Evolutionary conservation across 208 protist genomes (phyloP).

Genomic region (Strigomonas culicis): DNA sequence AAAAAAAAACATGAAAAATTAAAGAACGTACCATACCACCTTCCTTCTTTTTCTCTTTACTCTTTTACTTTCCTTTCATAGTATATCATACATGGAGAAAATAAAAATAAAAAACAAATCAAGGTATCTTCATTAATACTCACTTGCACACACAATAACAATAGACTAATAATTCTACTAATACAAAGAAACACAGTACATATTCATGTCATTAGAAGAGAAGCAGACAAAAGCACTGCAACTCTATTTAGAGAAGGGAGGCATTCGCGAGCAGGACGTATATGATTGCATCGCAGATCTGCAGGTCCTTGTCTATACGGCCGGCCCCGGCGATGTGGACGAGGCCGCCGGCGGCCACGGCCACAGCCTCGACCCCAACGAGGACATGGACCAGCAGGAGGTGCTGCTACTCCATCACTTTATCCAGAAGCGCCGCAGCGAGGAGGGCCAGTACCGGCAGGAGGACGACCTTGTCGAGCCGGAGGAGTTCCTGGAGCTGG

Average conservation of each 20-base stretch:
- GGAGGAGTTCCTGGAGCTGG: too few relatives aligned
- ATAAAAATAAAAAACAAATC: too few relatives aligned
- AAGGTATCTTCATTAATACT: too few relatives aligned
- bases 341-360: conserved; percentile 15
- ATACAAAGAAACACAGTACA: background rate
- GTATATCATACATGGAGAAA: too few relatives aligned
- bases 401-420: background rate
- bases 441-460: too few relatives aligned
- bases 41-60: conserved; percentile 12
- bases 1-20: conserved; percentile 1
- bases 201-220: too few relatives aligned
- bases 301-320: conserved; percentile 12
- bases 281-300: background rate
- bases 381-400: background rate
- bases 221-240: conserved; percentile 25
- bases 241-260: conserved; percentile 29
- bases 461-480: too few relatives aligned
- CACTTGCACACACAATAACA: background rate
- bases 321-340: conserved; percentile 24
- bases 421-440: background rate
- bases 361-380: background rate
- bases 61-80: conserved; percentile 2
- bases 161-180: background rate
- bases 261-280: conserved; percentile 16
- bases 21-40: too few relatives aligned